phyloP scores from a whole-genome alignment of 306 rosid genomes.

The Lathyrus sativus region DNA sequence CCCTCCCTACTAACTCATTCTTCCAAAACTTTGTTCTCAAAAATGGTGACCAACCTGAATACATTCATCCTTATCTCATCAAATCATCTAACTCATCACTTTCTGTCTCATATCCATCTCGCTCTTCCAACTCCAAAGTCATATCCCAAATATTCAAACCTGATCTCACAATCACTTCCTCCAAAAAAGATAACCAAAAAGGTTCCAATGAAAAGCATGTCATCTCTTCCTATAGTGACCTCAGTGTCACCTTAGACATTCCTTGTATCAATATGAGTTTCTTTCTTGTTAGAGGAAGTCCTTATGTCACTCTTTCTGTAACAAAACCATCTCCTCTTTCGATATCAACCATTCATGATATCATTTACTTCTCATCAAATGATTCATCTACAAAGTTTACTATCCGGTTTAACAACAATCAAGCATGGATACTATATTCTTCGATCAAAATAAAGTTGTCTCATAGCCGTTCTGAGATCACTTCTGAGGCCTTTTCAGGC shows the following conservation, averaged over 20 bases:
- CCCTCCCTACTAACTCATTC: constrained; percentile 69
- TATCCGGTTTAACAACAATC: constrained; percentile 53
- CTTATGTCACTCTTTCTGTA: constrained; percentile 51
- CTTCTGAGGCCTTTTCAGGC: constrained; percentile 54
- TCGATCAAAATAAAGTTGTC: constrained; percentile 47
- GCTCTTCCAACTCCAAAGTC: constrained; percentile 40
- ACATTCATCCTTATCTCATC: constrained; percentile 64
- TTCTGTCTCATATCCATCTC: constrained; percentile 59
- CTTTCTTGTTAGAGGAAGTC: constrained; percentile 77
- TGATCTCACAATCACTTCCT: constrained; percentile 58
- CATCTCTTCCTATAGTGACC: constrained; percentile 61
- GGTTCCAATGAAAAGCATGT: constrained; percentile 40
- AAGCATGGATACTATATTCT: constrained; percentile 64
- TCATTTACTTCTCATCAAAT: constrained; percentile 49
- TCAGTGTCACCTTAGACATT: constrained; percentile 62
- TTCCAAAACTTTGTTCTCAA: constrained; percentile 66
- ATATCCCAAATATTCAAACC: constrained; percentile 51
- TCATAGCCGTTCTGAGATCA: constrained; percentile 34
- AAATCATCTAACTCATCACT: constrained; percentile 56
- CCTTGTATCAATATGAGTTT: constrained; percentile 59
- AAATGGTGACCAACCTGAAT: constrained; percentile 76
- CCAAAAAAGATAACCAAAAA: constrained; percentile 21
- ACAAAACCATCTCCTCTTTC: constrained; percentile 38
- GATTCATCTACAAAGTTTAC: constrained; percentile 51
- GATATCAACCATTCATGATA: constrained; percentile 56